A percentile compares a stretch with the other conserved stretches of the same genome.
phyloP scores from a whole-genome alignment of 176 grass and related monocot species.

The Coix lacrymajobi region DNA sequence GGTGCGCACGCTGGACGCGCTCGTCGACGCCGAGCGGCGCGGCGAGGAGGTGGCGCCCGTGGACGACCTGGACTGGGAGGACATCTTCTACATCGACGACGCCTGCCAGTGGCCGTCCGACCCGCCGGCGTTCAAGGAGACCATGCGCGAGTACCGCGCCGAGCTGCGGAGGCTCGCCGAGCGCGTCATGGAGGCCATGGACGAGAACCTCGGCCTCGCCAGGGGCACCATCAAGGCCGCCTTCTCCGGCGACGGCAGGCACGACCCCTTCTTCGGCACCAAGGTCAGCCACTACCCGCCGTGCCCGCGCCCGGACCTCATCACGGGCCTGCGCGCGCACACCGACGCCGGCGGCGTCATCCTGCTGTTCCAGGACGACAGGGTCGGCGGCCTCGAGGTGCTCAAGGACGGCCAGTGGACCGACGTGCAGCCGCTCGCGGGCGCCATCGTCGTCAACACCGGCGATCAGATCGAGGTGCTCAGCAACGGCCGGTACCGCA shows the following conservation, averaged over 20 bases:
- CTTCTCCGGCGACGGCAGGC: conserved; percentile 32
- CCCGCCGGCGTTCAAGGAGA: conserved; percentile 53
- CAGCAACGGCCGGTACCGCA: conserved; percentile 56
- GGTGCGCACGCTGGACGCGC: conserved; percentile 13
- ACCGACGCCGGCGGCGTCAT: conserved; percentile 67
- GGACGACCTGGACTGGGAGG: conserved; percentile 61
- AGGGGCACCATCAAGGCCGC: conserved; percentile 31
- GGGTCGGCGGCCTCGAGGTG: conserved; percentile 55
- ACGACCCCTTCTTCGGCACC: conserved; percentile 50
- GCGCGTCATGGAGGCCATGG: conserved; percentile 52
- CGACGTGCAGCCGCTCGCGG: conserved; percentile 49
- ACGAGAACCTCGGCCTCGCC: conserved; percentile 46
- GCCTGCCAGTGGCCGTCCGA: conserved; percentile 41
- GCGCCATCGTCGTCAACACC: conserved; percentile 65
- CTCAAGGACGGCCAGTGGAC: conserved; percentile 55
- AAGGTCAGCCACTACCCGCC: conserved; percentile 85
- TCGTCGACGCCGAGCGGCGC: conserved; percentile 3
- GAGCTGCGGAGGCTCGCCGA: conserved; percentile 33
- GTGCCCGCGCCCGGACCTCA: conserved; percentile 59
- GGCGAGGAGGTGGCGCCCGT: conserved; percentile 26
- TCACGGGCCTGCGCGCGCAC: conserved; percentile 57
- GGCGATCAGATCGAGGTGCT: conserved; percentile 77
- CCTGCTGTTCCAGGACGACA: conserved; percentile 68
- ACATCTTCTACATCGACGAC: conserved; percentile 57
- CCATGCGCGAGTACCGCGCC: conserved; percentile 56